Evolutionary conservation across 2,329 filamentous ascomycete species (phyloP).

Genomic region (Sporothrix luriei): DNA sequence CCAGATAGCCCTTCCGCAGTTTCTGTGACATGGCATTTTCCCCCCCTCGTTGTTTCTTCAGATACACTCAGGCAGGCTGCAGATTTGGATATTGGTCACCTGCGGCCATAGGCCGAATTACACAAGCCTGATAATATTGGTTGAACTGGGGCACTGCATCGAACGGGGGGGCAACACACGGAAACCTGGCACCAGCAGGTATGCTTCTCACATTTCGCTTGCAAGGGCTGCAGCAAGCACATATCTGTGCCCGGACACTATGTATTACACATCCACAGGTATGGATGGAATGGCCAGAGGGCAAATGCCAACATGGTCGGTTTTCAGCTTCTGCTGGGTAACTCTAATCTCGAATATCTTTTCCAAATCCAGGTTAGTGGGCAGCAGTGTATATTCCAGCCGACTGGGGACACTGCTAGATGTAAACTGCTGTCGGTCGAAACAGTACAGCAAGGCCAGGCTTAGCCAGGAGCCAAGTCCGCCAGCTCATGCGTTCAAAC

Average conservation of each 20-base stretch:
- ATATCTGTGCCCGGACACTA: background rate
- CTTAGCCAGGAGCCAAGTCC: background rate
- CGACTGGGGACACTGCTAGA: background rate
- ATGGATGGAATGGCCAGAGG: background rate
- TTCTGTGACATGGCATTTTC: background rate
- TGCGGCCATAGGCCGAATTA: background rate
- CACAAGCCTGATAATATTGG: constrained; percentile 1
- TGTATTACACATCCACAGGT: background rate
- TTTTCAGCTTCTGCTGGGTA: constrained; percentile 26
- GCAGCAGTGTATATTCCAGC: background rate
- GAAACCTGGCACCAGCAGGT: background rate
- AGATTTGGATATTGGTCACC: constrained; percentile 3
- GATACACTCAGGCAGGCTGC: constrained; percentile 6
- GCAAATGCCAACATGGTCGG: background rate
- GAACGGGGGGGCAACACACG: background rate
- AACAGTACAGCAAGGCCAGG: background rate
- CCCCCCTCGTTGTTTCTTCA: background rate
- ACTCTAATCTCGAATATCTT: constrained; percentile 23
- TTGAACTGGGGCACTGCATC: background rate
- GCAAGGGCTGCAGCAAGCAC: background rate
- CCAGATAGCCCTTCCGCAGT: constrained; percentile 7
- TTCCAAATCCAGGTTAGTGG: constrained; percentile 22
- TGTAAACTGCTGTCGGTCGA: background rate
- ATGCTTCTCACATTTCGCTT: background rate
- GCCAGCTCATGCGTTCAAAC: background rate